Evolutionary conservation across 2,329 filamentous ascomycete genomes (phyloP).

Genomic region (Zelopaecilomyces penicillatus): DNA sequence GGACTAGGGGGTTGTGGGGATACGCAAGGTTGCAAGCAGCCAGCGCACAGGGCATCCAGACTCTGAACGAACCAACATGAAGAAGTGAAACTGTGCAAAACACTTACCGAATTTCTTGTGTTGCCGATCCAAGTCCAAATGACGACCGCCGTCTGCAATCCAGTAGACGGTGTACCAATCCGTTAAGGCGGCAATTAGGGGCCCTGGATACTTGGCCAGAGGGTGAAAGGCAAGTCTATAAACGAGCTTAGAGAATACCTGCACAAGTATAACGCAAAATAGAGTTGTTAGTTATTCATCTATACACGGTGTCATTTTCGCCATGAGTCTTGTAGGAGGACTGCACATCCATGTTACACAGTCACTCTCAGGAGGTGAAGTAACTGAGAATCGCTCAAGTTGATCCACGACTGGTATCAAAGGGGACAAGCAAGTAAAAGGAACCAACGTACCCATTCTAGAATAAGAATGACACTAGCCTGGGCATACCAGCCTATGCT

Average conservation of each 20-base stretch:
- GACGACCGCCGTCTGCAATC: constrained; percentile 4
- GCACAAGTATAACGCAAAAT: neutral
- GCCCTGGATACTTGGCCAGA: constrained; percentile 14
- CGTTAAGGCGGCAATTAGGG: constrained; percentile 12
- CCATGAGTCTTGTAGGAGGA: no score
- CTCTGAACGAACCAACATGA: no score
- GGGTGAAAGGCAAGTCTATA: constrained; percentile 14
- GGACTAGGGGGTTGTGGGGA: neutral
- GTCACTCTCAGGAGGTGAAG: no score
- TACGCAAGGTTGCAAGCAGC: no score
- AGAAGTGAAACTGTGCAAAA: neutral
- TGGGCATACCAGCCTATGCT: constrained; percentile 1
- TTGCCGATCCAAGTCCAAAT: constrained; percentile 7
- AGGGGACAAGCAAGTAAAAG: no score
- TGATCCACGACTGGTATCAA: no score
- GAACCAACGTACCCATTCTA: constrained; percentile 3
- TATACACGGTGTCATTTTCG: no score
- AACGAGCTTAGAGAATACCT: constrained; percentile 3
- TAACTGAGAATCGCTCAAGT: no score
- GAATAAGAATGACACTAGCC: neutral
- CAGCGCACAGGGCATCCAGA: no score
- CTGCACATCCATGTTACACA: no score
- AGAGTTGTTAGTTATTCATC: no score
- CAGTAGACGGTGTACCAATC: constrained; percentile 12
- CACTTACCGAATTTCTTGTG: constrained; percentile 5